phyloP scores from a whole-genome alignment of 257 asterid genomes.

The Penstemon newberryi region DNA sequence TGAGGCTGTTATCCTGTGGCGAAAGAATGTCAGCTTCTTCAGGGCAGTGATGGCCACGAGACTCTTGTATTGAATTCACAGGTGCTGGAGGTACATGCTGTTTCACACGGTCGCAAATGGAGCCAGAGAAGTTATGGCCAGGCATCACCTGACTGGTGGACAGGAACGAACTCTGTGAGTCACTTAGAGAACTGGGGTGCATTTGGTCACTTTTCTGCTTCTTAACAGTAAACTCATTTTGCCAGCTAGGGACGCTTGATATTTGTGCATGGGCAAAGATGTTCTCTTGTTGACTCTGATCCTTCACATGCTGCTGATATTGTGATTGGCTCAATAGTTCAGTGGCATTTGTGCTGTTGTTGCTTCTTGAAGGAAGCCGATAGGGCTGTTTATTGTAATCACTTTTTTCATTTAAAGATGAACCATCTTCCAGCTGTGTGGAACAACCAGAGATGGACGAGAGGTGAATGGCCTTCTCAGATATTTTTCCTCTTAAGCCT shows the following conservation, averaged over 20 bases:
- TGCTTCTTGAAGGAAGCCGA: slow-evolving; percentile 34
- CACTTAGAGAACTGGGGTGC: slow-evolving; percentile 27
- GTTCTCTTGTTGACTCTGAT: slow-evolving; percentile 36
- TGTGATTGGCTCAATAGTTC: slow-evolving; percentile 30
- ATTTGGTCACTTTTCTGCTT: slow-evolving; percentile 38
- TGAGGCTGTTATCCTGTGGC: slow-evolving; percentile 42
- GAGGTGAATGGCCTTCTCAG: slow-evolving; percentile 38
- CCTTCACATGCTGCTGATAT: slow-evolving; percentile 35
- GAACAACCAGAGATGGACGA: slow-evolving; percentile 33
- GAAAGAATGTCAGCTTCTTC: slow-evolving; percentile 39
- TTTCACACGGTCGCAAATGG: slow-evolving; percentile 26
- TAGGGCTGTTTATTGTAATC: slow-evolving; percentile 33
- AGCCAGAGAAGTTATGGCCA: slow-evolving; percentile 31
- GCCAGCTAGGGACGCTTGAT: slow-evolving; percentile 33
- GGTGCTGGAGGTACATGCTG: slow-evolving; percentile 27
- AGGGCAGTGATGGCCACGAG: slow-evolving; percentile 30
- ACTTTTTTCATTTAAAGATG: slow-evolving; percentile 27
- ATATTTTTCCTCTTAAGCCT: slow-evolving; percentile 41
- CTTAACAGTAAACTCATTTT: slow-evolving; percentile 31
- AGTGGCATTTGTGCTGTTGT: slow-evolving; percentile 26
- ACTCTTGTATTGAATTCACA: slow-evolving; percentile 24
- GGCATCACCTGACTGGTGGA: slow-evolving; percentile 36
- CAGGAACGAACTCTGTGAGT: slow-evolving; percentile 30
- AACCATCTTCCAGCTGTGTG: slow-evolving; percentile 33
- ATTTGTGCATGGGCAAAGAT: slow-evolving; percentile 31